Evolutionary conservation across 352 stramenopile genomes (phyloP).

Genomic region (Lagenidium sp.): DNA sequence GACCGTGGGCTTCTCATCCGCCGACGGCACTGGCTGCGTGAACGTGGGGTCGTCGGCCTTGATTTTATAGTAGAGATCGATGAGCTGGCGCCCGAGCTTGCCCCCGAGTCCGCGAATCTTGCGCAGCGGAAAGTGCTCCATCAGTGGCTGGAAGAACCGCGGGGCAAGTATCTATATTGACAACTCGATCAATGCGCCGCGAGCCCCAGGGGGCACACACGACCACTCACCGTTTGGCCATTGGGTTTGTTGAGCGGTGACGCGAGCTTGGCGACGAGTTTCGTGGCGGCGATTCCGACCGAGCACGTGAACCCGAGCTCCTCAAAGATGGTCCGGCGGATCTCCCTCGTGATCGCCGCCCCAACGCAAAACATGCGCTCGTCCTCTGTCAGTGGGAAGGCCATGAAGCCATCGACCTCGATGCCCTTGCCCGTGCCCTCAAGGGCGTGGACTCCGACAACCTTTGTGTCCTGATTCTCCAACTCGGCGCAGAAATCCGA

Average conservation of each 20-base stretch:
- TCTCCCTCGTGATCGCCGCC: slow-evolving; percentile 56
- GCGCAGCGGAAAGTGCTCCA: slow-evolving; percentile 63
- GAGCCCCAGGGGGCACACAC: not conserved
- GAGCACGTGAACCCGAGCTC: slow-evolving; percentile 77
- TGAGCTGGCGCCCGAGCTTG: slow-evolving; percentile 66
- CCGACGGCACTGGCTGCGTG: not conserved
- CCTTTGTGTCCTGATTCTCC: slow-evolving; percentile 51
- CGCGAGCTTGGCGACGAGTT: slow-evolving; percentile 68
- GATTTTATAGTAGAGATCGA: slow-evolving; percentile 42
- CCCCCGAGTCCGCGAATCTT: slow-evolving; percentile 70
- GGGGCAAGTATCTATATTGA: slow-evolving; percentile 35
- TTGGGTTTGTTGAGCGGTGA: slow-evolving; percentile 79
- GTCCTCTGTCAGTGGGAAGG: slow-evolving; percentile 52
- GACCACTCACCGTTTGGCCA: slow-evolving; percentile 42
- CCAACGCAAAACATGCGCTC: slow-evolving; percentile 64
- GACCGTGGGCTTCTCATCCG: slow-evolving; percentile 14
- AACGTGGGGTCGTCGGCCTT: slow-evolving; percentile 12
- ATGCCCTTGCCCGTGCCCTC: slow-evolving; percentile 21
- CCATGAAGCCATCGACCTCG: slow-evolving; percentile 13
- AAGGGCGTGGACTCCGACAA: slow-evolving; percentile 47
- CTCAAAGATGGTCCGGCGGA: slow-evolving; percentile 46
- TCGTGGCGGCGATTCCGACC: slow-evolving; percentile 67
- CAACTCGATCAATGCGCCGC: not conserved
- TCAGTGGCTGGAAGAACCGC: slow-evolving; percentile 48
- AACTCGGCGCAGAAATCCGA: slow-evolving; percentile 55